These are phyloP conservation scores for Paxillus ammoniavirescens DNA, from an alignment of 768 basidiomycete genomes.

Conservation along the genomic window DNA sequence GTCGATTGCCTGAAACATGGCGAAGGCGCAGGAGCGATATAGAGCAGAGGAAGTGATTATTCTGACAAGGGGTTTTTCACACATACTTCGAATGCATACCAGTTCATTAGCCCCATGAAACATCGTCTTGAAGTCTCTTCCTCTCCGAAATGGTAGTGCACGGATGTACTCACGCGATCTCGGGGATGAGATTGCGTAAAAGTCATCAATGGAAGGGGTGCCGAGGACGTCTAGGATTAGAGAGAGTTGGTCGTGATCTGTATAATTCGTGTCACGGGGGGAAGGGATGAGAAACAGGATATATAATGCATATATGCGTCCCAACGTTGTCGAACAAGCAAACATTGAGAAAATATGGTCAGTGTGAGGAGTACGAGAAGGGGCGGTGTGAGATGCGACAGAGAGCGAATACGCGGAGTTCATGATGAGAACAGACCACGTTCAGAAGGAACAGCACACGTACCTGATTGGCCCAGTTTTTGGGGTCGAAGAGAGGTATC, in stretches of 20 bases:
- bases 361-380: neutral
- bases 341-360: neutral
- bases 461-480: neutral
- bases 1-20: constrained; percentile 56
- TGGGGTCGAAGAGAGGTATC: neutral
- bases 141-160: constrained; percentile 83
- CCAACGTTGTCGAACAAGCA: neutral
- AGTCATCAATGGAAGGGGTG: constrained; percentile 87
- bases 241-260: constrained; percentile 91
- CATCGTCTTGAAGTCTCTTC: constrained; percentile 63
- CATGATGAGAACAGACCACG: neutral
- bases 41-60: neutral
- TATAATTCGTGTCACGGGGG: neutral
- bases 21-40: neutral
- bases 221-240: constrained; percentile 95
- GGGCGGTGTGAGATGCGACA: too few relatives aligned
- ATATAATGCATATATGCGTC: neutral
- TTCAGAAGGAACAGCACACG: neutral
- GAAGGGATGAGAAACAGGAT: neutral
- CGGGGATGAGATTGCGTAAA: constrained; percentile 85
- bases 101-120: constrained; percentile 75
- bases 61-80: neutral
- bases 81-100: constrained; percentile 32
- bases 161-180: constrained; percentile 85
- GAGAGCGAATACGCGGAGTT: too few relatives aligned